Conservation (phyloP, 768 basidiomycete genomes). For the Mycena metata region DNA sequence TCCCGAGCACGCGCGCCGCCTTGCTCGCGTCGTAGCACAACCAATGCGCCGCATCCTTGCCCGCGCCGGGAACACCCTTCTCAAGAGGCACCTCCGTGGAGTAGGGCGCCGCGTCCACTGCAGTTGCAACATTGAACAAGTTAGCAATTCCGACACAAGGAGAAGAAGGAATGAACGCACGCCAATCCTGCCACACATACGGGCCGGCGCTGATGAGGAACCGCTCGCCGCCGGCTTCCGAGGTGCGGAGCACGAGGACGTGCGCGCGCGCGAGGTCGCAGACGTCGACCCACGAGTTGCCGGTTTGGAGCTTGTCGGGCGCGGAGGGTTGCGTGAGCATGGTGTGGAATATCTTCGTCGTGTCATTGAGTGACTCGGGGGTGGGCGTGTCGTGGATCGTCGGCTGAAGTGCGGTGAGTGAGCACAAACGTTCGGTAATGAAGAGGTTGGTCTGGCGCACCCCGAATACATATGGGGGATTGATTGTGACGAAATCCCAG, state of each 20-base stretch:
- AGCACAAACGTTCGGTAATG: no score
- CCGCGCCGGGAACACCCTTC: conserved; percentile 20
- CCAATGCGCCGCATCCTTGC: conserved; percentile 30
- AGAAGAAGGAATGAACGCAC: conserved; percentile 21
- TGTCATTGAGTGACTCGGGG: conserved; percentile 51
- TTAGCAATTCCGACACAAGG: not conserved
- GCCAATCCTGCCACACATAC: conserved; percentile 36
- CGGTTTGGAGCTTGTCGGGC: conserved; percentile 6
- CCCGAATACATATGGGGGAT: conserved; percentile 63
- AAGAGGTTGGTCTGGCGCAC: conserved; percentile 34
- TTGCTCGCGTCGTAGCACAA: conserved; percentile 47
- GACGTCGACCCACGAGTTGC: conserved; percentile 28
- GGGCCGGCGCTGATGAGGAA: conserved; percentile 60
- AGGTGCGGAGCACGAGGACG: conserved; percentile 38
- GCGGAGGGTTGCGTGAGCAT: conserved; percentile 3
- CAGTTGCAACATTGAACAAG: not conserved
- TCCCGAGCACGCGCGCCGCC: conserved; percentile 47
- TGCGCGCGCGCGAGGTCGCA: conserved; percentile 31
- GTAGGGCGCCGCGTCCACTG: conserved; percentile 29
- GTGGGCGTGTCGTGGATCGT: conserved; percentile 51
- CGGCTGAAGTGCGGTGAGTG: conserved; percentile 44
- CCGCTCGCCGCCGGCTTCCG: conserved; percentile 65
- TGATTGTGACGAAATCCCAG: conserved; percentile 67
- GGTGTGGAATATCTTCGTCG: conserved; percentile 45
- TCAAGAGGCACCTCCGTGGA: conserved; percentile 17